Conservation (phyloP, 805 yeast species). For the Saturnispora mendoncae region DNA sequence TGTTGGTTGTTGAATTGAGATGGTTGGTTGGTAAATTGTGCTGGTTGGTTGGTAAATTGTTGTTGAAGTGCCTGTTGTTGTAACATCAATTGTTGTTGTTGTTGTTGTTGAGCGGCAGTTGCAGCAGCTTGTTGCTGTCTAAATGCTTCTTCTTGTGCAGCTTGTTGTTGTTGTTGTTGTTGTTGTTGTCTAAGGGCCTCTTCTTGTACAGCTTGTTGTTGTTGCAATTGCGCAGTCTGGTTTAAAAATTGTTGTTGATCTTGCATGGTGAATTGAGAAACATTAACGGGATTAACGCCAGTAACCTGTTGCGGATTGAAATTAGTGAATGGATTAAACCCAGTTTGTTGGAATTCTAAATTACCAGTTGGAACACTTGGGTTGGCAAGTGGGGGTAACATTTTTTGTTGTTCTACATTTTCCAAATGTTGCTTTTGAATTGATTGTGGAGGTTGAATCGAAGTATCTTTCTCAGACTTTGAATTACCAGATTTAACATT, state of each 20-base stretch:
- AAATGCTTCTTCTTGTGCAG: not conserved
- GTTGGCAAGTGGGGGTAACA: no score
- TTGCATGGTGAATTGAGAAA: conserved; percentile 2
- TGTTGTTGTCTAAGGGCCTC: not conserved
- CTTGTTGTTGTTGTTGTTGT: conserved; percentile 7
- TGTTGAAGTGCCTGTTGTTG: no score
- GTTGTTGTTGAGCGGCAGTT: not conserved
- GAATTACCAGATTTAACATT: not conserved
- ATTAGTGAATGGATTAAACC: conserved; percentile 14
- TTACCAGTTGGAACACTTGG: no score
- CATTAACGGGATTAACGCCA: not conserved
- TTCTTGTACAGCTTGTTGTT: not conserved
- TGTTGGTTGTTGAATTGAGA: not conserved
- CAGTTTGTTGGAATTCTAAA: conserved; percentile 8
- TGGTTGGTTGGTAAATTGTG: conserved; percentile 5
- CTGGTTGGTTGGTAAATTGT: conserved; percentile 3
- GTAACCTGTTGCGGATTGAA: not conserved
- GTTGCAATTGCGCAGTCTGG: not conserved
- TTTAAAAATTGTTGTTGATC: not conserved
- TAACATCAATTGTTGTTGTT: no score
- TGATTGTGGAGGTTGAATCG: conserved; percentile 12
- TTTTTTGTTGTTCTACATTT: no score
- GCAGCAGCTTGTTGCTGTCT: not conserved
- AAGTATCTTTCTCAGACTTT: no score
- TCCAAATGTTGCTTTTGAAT: conserved; percentile 10